Percentiles rank a stretch among this genome's conserved stretches.
Evolutionary conservation across 441 rosid genomes (phyloP).

Genomic region (Viola pubescens): DNA sequence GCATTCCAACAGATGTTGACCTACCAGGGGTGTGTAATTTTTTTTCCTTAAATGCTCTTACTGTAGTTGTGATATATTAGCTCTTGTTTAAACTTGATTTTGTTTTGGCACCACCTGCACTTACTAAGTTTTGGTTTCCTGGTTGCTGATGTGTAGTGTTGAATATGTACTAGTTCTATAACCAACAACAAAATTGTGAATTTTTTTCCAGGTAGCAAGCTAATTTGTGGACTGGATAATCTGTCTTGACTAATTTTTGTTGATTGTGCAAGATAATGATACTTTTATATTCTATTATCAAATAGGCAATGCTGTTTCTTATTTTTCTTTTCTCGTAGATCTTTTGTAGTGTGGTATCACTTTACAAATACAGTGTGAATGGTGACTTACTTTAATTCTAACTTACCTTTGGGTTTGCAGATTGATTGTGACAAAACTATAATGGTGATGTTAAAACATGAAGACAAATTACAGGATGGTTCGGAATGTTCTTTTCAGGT

Average conservation of each 20-base stretch:
- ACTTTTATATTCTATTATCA: not conserved
- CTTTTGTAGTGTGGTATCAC: not conserved
- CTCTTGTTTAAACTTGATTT: constrained; percentile 2
- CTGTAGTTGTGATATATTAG: constrained; percentile 1
- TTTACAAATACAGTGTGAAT: not conserved
- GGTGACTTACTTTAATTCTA: not conserved
- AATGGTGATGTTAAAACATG: constrained; percentile 93
- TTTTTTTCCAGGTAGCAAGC: not conserved
- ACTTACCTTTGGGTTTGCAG: constrained; percentile 38
- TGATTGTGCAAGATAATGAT: constrained; percentile 4
- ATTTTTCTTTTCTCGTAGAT: not conserved
- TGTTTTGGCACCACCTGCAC: not conserved
- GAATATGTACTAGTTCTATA: not conserved
- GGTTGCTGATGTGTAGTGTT: no score
- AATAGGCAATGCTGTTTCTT: not conserved
- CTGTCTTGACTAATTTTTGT: constrained; percentile 4
- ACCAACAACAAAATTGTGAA: not conserved
- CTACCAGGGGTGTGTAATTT: constrained; percentile 59
- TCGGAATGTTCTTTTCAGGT: constrained; percentile 96
- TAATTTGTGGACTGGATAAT: not conserved
- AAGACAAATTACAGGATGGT: constrained; percentile 95
- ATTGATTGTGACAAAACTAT: constrained; percentile 96
- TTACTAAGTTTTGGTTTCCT: no score
- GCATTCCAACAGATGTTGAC: constrained; percentile 89
- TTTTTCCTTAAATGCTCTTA: constrained; percentile 7